These are phyloP conservation scores for Tulasnella sp. DNA, from an alignment of 768 basidiomycete species.

Conservation along the genomic window DNA sequence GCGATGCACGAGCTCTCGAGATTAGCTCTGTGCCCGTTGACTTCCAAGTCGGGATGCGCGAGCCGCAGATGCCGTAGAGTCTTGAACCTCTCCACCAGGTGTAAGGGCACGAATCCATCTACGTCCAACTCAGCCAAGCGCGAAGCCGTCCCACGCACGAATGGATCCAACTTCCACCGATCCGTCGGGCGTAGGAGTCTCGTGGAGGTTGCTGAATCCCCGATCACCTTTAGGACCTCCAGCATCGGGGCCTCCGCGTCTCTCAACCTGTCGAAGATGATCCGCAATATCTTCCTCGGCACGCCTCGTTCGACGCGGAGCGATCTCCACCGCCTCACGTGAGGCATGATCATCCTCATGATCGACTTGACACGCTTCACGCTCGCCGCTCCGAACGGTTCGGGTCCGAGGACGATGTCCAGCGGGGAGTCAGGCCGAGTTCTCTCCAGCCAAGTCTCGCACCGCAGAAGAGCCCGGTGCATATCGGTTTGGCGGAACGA, in stretches of 20 bases:
- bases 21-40: no score
- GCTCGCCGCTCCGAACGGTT: neutral
- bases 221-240: constrained; percentile 35
- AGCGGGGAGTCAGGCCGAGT: neutral
- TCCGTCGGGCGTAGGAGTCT: no score
- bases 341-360: neutral
- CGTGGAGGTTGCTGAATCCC: no score
- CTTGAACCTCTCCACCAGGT: no score
- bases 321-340: constrained; percentile 25
- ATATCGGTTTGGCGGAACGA: neutral
- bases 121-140: no score
- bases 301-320: constrained; percentile 12
- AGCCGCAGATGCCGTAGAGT: no score
- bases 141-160: no score
- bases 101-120: no score
- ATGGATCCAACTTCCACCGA: no score
- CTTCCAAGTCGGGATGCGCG: no score
- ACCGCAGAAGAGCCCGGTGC: neutral
- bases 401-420: neutral
- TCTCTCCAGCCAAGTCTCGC: neutral
- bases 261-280: constrained; percentile 52
- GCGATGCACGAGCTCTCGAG: no score
- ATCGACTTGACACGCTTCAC: neutral
- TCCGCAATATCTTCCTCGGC: constrained; percentile 26
- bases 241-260: constrained; percentile 47